phyloP scores from a whole-genome alignment of 495 filamentous ascomycete genomes.

The Penicillium pulvis region DNA sequence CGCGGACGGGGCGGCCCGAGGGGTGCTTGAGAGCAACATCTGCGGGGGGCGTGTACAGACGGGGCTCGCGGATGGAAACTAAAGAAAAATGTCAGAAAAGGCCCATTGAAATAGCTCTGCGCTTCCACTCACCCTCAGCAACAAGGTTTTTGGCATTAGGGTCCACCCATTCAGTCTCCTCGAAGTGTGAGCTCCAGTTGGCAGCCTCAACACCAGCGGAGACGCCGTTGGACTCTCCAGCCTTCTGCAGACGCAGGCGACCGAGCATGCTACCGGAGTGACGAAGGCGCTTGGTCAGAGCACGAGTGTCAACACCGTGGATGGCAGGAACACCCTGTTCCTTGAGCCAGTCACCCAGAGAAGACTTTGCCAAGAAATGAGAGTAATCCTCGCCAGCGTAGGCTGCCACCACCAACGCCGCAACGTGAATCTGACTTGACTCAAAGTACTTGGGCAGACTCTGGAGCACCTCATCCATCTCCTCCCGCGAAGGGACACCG shows the following conservation, averaged over 20 bases:
- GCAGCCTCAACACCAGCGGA: conserved; percentile 39
- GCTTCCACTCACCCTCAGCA: conserved; percentile 73
- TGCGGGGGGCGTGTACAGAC: conserved; percentile 73
- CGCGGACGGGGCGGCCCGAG: conserved; percentile 79
- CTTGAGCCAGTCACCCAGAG: conserved; percentile 91
- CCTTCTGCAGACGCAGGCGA: conserved; percentile 75
- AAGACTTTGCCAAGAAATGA: conserved; percentile 86
- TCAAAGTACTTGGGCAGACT: conserved; percentile 92
- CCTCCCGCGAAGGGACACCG: conserved; percentile 84
- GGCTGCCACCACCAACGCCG: conserved; percentile 84
- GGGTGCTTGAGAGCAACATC: conserved; percentile 74
- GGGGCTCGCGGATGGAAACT: conserved; percentile 87
- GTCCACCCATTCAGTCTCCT: conserved; percentile 82
- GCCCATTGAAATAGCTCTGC: neutral
- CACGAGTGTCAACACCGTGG: conserved; percentile 92
- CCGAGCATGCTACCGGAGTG: conserved; percentile 96
- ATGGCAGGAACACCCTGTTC: conserved; percentile 95
- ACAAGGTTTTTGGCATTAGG: conserved; percentile 92
- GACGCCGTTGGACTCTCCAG: conserved; percentile 50
- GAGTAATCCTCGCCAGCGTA: conserved; percentile 95
- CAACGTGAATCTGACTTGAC: conserved; percentile 85
- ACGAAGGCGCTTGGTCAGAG: conserved; percentile 90
- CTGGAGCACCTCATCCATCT: conserved; percentile 76
- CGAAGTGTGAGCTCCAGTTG: conserved; percentile 69
- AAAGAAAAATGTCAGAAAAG: conserved; percentile 6